Evolutionary conservation across 1,139 yeast species (phyloP).

Genomic region (Pichia sp.): DNA sequence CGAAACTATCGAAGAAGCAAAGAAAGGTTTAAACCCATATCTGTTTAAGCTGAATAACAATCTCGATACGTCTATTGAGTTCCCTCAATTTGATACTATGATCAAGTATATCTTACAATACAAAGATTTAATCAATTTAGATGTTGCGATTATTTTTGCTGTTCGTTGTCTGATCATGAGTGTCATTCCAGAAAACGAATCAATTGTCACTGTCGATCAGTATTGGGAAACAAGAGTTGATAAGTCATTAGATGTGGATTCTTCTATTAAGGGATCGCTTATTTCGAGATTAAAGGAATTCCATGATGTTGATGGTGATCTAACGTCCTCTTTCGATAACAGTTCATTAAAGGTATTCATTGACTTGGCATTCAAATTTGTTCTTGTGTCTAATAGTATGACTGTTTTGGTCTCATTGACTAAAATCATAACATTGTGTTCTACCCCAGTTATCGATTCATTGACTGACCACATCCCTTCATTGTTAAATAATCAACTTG

Average conservation of each 20-base stretch:
- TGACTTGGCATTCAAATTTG: slow-evolving; percentile 18
- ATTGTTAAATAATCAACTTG: slow-evolving; percentile 24
- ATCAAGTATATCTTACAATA: slow-evolving; percentile 33
- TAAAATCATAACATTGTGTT: slow-evolving; percentile 31
- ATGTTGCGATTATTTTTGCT: slow-evolving; percentile 48
- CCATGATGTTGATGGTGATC: slow-evolving; percentile 11
- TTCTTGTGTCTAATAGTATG: slow-evolving; percentile 15
- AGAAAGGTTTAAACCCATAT: slow-evolving; percentile 81
- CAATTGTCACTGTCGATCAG: slow-evolving; percentile 66
- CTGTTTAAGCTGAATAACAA: slow-evolving; percentile 45
- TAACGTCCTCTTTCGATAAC: slow-evolving; percentile 17
- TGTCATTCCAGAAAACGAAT: slow-evolving; percentile 47
- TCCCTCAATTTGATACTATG: slow-evolving; percentile 33
- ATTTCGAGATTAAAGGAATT: slow-evolving; percentile 30
- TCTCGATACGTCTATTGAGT: slow-evolving; percentile 31
- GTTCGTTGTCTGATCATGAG: slow-evolving; percentile 63
- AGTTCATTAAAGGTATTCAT: slow-evolving; percentile 21
- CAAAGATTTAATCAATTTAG: slow-evolving; percentile 32
- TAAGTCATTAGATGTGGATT: slow-evolving; percentile 68
- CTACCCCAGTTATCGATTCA: slow-evolving; percentile 34
- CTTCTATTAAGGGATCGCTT: slow-evolving; percentile 44
- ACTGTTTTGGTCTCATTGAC: slow-evolving; percentile 24
- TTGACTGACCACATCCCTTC: slow-evolving; percentile 21
- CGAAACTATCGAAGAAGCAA: slow-evolving; percentile 74
- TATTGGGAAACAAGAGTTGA: slow-evolving; percentile 74